Conservation (phyloP, 2,329 filamentous ascomycete species). For the Eurotiales sp. region DNA sequence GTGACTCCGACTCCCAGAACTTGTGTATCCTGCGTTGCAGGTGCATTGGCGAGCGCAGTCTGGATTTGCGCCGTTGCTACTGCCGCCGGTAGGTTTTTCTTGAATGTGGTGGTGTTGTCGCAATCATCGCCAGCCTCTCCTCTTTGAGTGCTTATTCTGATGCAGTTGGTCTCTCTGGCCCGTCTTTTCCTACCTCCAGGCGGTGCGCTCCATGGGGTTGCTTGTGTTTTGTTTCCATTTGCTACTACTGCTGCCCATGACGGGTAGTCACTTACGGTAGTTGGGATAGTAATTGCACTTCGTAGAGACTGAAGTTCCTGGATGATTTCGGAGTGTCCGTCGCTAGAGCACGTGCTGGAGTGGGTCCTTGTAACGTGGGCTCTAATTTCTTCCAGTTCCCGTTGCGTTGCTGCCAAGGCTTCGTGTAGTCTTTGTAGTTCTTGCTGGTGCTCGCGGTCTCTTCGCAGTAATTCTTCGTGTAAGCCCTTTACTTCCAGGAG, state of each 20-base stretch:
- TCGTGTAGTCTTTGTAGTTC: not conserved
- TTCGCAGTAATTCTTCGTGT: conserved; percentile 2
- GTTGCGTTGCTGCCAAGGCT: not conserved
- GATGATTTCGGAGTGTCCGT: not conserved
- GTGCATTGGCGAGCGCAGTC: conserved; percentile 4
- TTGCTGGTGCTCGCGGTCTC: not conserved
- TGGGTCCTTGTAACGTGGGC: not conserved
- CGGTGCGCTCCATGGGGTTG: not conserved
- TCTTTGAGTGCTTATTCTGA: not conserved
- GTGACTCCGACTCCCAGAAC: conserved; percentile 8
- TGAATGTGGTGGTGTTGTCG: not conserved
- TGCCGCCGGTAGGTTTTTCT: not conserved
- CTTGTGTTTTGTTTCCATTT: not conserved
- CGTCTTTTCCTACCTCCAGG: not conserved
- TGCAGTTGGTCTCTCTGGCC: not conserved
- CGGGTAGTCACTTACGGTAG: not conserved
- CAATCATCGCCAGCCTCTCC: not conserved
- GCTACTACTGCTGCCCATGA: not conserved
- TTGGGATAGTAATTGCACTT: not conserved
- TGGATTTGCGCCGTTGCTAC: not conserved
- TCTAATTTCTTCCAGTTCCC: not conserved
- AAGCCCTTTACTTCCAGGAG: no score
- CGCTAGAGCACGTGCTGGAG: not conserved
- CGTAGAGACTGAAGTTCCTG: not conserved
- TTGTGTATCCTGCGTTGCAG: conserved; percentile 10